Conservation (phyloP, 2,329 filamentous ascomycete genomes). For the Fusarium sp. region DNA sequence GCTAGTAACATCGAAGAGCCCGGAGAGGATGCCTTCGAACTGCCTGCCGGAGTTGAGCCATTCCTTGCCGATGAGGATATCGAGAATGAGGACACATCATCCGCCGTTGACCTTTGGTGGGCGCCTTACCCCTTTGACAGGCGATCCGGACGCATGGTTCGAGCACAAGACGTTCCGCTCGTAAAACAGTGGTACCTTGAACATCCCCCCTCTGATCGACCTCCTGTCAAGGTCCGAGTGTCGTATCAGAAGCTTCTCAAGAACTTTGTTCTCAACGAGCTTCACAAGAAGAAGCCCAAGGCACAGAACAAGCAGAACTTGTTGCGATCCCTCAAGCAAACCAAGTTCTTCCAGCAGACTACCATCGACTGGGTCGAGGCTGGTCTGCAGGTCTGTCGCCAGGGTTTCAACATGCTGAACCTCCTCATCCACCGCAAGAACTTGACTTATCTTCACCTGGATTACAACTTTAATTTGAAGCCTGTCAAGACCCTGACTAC, state of each 20-base stretch:
- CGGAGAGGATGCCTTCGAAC: constrained; percentile 85
- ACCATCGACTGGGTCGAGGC: constrained; percentile 99
- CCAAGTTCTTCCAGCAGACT: constrained; percentile 99
- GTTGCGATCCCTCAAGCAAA: constrained; percentile 88
- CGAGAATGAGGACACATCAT: constrained; percentile 87
- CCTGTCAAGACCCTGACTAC: constrained; percentile 98
- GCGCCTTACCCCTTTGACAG: constrained; percentile 96
- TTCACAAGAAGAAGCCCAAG: constrained; percentile 96
- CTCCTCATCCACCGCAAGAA: constrained; percentile 98
- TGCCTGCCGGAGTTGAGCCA: constrained; percentile 83
- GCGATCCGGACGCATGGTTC: constrained; percentile 93
- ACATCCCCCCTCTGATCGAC: constrained; percentile 84
- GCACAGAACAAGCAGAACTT: constrained; percentile 95
- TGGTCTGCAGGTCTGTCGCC: constrained; percentile 95
- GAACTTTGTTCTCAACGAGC: constrained; percentile 93
- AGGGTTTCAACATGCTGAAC: constrained; percentile 99
- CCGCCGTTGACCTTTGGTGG: constrained; percentile 97
- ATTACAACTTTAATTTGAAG: constrained; percentile 99
- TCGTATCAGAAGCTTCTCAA: constrained; percentile 99
- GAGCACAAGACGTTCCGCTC: constrained; percentile 94
- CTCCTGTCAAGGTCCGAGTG: constrained; percentile 96
- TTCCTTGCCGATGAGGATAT: constrained; percentile 92
- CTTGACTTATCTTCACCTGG: constrained; percentile 95
- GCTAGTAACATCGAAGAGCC: constrained; percentile 76
- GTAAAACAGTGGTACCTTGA: constrained; percentile 99